Evolutionary conservation across 164 flowering plant species (phyloP).

Genomic region (Berberis thunbergii): DNA sequence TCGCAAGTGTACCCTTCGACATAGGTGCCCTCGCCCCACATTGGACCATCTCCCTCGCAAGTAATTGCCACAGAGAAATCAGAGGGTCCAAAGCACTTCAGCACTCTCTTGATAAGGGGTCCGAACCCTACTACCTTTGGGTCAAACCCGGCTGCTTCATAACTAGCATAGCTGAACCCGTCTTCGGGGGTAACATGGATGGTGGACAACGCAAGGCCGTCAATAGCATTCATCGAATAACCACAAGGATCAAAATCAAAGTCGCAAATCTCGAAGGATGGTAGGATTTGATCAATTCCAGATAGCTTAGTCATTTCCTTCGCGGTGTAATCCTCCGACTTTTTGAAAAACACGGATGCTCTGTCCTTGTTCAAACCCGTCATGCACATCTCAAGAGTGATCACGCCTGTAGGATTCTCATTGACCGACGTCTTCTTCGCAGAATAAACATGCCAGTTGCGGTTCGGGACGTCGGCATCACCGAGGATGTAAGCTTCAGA

Average conservation of each 20-base stretch:
- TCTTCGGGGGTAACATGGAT: slow-evolving; percentile 85
- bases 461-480: slow-evolving; percentile 21
- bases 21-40: slow-evolving; percentile 18
- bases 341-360: slow-evolving; percentile 52
- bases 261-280: slow-evolving; percentile 48
- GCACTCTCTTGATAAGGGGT: slow-evolving; percentile 34
- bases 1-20: slow-evolving; percentile 36
- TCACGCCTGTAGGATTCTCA: slow-evolving; percentile 3
- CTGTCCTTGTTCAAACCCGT: slow-evolving; percentile 42
- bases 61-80: slow-evolving; percentile 55
- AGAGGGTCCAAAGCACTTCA: slow-evolving; percentile 46
- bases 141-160: slow-evolving; percentile 53
- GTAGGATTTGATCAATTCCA: slow-evolving; percentile 41
- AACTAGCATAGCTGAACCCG: slow-evolving; percentile 83
- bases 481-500: slow-evolving; percentile 44
- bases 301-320: slow-evolving; percentile 47
- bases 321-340: slow-evolving; percentile 21
- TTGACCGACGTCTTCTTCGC: slow-evolving; percentile 20
- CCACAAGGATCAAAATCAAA: slow-evolving; percentile 83
- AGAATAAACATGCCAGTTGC: slow-evolving; percentile 63
- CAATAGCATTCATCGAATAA: slow-evolving; percentile 75
- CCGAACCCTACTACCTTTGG: slow-evolving; percentile 14
- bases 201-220: slow-evolving; percentile 45
- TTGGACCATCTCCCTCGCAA: slow-evolving; percentile 6
- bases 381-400: slow-evolving; percentile 78